Evolutionary conservation across 2,329 filamentous ascomycete species (phyloP).

Genomic region (Alternaria incomplexa): DNA sequence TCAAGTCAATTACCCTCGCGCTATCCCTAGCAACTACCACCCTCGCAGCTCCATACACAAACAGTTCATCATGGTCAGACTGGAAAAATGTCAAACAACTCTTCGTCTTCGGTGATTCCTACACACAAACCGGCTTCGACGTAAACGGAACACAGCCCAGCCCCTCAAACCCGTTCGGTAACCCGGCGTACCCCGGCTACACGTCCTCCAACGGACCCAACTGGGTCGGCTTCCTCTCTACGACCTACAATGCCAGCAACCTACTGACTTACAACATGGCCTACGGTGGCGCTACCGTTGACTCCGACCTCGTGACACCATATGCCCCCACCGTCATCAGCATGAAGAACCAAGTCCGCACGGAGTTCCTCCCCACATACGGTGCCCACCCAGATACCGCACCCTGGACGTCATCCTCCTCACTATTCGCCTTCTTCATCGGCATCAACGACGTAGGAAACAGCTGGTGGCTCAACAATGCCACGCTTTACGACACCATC

Average conservation of each 20-base stretch:
- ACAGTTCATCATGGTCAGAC: constrained; percentile 34
- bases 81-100: constrained; percentile 43
- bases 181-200: constrained; percentile 60
- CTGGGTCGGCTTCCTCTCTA: constrained; percentile 58
- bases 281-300: constrained; percentile 54
- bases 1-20: constrained; percentile 28
- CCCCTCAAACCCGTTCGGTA: constrained; percentile 64
- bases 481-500: constrained; percentile 41
- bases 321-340: constrained; percentile 58
- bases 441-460: constrained; percentile 65
- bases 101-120: constrained; percentile 62
- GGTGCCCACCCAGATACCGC: constrained; percentile 39
- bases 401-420: constrained; percentile 53
- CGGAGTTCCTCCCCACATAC: constrained; percentile 52
- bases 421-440: constrained; percentile 60
- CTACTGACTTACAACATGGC: constrained; percentile 61
- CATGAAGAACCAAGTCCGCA: constrained; percentile 59
- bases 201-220: constrained; percentile 57
- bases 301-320: constrained; percentile 54
- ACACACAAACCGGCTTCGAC: constrained; percentile 66
- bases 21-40: constrained; percentile 27
- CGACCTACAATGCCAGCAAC: constrained; percentile 48
- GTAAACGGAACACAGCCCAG: constrained; percentile 59
- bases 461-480: constrained; percentile 52
- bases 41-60: constrained; percentile 25